phyloP scores from a whole-genome alignment of 108 stramenopile genomes.

The Schizochytrium sp. region DNA sequence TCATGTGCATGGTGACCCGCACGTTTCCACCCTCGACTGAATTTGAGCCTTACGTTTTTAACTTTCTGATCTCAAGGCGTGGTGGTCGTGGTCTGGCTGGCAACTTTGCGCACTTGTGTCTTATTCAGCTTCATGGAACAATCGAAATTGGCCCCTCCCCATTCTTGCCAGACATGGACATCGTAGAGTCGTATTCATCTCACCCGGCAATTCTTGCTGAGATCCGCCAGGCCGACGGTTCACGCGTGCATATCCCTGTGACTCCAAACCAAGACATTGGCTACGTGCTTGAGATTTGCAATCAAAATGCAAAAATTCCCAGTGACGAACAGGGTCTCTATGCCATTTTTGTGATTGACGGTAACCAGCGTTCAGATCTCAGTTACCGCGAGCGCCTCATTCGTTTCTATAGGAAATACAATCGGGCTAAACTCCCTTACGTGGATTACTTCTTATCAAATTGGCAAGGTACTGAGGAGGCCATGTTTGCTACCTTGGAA shows the following conservation, averaged over 20 bases:
- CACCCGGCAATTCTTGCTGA: constrained; percentile 78
- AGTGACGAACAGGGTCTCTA: constrained; percentile 11
- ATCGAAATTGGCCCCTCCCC: constrained; percentile 70
- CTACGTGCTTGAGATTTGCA: constrained; percentile 79
- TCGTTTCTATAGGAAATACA: constrained; percentile 22
- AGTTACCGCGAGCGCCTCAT: background rate
- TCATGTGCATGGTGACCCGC: constrained; percentile 80
- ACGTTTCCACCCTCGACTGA: constrained; percentile 79
- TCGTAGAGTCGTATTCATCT: constrained; percentile 80
- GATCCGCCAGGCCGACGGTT: constrained; percentile 76
- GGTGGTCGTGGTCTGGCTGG: constrained; percentile 69
- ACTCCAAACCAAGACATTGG: constrained; percentile 79
- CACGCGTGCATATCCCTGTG: constrained; percentile 75
- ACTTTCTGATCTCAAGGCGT: constrained; percentile 75
- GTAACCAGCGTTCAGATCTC: constrained; percentile 42
- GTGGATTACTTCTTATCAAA: constrained; percentile 53
- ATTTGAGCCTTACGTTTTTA: constrained; percentile 78
- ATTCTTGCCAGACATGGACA: constrained; percentile 77
- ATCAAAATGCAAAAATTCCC: constrained; percentile 46
- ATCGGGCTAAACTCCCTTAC: constrained; percentile 5
- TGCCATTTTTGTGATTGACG: constrained; percentile 38
- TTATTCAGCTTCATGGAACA: constrained; percentile 76
- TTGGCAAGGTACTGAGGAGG: constrained; percentile 35
- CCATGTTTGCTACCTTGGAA: constrained; percentile 30
- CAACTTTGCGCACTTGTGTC: constrained; percentile 76